Percentiles rank a stretch among this genome's conserved stretches.
These are phyloP conservation scores for Aristolochia contorta DNA, from an alignment of 164 flowering plant genomes.

Conservation along the genomic window DNA sequence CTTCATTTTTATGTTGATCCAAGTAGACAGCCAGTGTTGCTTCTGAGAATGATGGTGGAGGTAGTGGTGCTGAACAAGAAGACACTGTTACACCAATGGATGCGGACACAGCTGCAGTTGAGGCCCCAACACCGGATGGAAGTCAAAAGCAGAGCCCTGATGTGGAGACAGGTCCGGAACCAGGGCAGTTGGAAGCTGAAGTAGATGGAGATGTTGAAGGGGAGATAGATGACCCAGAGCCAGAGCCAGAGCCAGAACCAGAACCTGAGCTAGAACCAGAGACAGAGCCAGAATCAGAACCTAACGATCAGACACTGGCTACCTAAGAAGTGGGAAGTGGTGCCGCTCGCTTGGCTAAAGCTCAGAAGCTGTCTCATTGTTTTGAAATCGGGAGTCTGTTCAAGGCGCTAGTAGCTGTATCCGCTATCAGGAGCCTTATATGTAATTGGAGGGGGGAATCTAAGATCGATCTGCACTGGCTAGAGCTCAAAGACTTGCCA, in stretches of 20 bases:
- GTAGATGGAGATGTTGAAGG: constrained; percentile 51
- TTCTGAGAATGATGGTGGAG: constrained; percentile 59
- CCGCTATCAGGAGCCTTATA: too few species aligned
- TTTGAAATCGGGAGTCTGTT: too few species aligned
- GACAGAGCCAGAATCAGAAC: constrained; percentile 25
- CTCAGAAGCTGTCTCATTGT: too few species aligned
- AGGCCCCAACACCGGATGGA: constrained; percentile 56
- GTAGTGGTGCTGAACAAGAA: constrained; percentile 43
- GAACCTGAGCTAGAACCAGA: not conserved
- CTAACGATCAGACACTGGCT: not conserved
- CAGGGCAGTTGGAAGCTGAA: constrained; percentile 50
- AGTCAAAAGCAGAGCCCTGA: constrained; percentile 53
- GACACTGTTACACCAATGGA: constrained; percentile 48
- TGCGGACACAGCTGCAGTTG: constrained; percentile 38
- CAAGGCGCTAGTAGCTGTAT: too few species aligned
- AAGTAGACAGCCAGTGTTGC: constrained; percentile 46
- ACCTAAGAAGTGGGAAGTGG: too few species aligned
- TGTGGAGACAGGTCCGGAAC: constrained; percentile 46
- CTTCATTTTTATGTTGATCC: constrained; percentile 2
- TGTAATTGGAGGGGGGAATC: too few species aligned
- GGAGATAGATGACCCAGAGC: constrained; percentile 38
- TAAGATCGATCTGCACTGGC: too few species aligned
- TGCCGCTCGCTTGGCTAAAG: too few species aligned
- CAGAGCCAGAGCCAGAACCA: constrained; percentile 22
- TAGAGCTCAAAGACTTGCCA: too few species aligned